Conservation (phyloP, 768 basidiomycete genomes). For the Mrakia blollopis region DNA sequence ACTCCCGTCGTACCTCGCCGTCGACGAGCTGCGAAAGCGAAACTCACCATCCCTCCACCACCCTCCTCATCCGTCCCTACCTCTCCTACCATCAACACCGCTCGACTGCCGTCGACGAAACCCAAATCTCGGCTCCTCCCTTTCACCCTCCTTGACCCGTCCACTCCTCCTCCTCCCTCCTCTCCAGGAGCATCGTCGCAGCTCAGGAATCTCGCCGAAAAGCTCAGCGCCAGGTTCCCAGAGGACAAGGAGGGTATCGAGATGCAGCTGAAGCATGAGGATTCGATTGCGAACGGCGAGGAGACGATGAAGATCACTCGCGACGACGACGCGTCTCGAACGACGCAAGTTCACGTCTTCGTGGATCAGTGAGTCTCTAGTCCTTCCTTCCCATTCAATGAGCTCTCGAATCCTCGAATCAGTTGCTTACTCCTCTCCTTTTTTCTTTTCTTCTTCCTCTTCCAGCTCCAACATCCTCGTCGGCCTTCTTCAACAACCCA, state of each 20-base stretch:
- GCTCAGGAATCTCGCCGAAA: not conserved
- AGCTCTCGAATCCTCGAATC: not conserved
- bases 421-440: not conserved
- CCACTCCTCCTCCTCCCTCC: not conserved
- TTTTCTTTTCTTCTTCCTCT: conserved; percentile 1
- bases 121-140: not conserved
- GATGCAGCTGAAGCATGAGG: not conserved
- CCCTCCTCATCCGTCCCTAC: not conserved
- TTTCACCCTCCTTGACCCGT: not conserved
- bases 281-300: not conserved
- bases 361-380: conserved; percentile 49
- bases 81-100: not conserved
- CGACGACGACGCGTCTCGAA: not conserved
- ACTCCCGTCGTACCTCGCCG: not conserved
- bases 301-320: not conserved
- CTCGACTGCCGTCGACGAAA: not conserved
- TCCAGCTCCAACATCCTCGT: conserved; percentile 79
- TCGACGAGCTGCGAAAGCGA: not conserved
- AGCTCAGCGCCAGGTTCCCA: not conserved
- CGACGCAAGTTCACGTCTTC: conserved; percentile 47
- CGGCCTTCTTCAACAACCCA: conserved; percentile 67
- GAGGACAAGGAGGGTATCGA: not conserved
- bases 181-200: not conserved
- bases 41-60: not conserved
- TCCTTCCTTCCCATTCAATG: not conserved